Evolutionary conservation across 106 monocot genomes (phyloP).

Genomic region (Amphibolis antarctica): DNA sequence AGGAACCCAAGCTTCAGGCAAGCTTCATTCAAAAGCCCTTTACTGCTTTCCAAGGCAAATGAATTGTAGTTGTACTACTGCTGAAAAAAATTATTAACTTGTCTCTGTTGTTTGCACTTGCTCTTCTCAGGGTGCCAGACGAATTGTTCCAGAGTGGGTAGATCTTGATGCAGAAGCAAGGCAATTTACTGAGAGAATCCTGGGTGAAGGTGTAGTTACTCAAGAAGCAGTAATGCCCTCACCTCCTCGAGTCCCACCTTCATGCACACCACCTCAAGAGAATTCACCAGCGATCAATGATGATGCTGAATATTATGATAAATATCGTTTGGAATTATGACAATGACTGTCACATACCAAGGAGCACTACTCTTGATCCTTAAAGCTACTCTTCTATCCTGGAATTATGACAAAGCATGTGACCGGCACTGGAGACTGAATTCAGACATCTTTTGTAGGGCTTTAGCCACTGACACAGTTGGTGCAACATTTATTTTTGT

Average conservation of each 20-base stretch:
- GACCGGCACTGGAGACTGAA: too few species aligned
- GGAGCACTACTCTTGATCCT: too few species aligned
- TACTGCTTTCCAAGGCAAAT: not conserved
- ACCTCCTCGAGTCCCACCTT: not conserved
- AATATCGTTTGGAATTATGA: slow-evolving; percentile 30
- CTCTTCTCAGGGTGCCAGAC: slow-evolving; percentile 62
- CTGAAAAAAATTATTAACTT: too few species aligned
- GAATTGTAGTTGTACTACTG: too few species aligned
- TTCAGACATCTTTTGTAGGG: too few species aligned
- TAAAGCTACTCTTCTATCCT: too few species aligned
- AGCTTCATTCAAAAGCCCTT: not conserved
- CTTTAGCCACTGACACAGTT: too few species aligned
- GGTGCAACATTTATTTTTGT: not conserved
- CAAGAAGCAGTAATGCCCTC: slow-evolving; percentile 9
- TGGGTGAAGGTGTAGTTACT: slow-evolving; percentile 43
- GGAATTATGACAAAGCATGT: too few species aligned
- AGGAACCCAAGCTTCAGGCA: slow-evolving; percentile 97
- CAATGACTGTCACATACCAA: not conserved
- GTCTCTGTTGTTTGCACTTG: not conserved
- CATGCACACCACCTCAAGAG: slow-evolving; percentile 10
- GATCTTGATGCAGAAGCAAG: slow-evolving; percentile 79
- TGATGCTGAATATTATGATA: not conserved
- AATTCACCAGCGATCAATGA: not conserved
- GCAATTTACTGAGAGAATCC: slow-evolving; percentile 38
- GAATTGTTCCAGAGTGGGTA: slow-evolving; percentile 85